Evolutionary conservation across 2,329 filamentous ascomycete genomes (phyloP).

Genomic region (Tolypocladium ovalisporum): DNA sequence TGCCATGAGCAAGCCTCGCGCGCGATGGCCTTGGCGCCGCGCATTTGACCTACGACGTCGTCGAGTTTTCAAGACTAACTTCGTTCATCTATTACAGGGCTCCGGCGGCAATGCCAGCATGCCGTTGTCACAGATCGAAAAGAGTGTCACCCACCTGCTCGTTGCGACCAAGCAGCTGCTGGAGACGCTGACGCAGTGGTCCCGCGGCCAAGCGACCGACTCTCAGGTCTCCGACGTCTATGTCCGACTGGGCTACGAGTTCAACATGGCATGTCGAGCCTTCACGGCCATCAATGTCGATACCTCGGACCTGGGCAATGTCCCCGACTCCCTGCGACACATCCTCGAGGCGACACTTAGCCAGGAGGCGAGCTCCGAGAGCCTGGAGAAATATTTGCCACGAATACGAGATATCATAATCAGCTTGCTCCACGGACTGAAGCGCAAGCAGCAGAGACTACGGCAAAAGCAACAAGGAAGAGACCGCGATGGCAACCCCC

Average conservation of each 20-base stretch:
- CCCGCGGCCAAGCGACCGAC: conserved; percentile 81
- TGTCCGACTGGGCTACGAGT: conserved; percentile 93
- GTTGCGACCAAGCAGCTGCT: conserved; percentile 97
- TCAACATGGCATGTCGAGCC: conserved; percentile 95
- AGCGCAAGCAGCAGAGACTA: conserved; percentile 91
- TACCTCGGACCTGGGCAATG: conserved; percentile 85
- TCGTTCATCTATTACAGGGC: conserved; percentile 14
- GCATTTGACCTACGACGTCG: neutral
- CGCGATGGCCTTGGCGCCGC: conserved; percentile 1
- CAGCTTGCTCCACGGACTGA: conserved; percentile 87
- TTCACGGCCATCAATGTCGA: conserved; percentile 97
- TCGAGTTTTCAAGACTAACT: neutral
- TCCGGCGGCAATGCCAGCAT: conserved; percentile 56
- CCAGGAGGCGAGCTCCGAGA: conserved; percentile 89
- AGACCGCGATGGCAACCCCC: conserved; percentile 36
- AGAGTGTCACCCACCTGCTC: conserved; percentile 93
- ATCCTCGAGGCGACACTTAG: conserved; percentile 94
- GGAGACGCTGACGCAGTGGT: conserved; percentile 97
- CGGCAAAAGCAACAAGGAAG: conserved; percentile 47
- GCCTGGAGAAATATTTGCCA: conserved; percentile 85
- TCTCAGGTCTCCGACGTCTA: conserved; percentile 97
- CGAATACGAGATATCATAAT: conserved; percentile 98
- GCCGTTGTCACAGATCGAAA: conserved; percentile 90
- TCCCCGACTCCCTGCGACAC: conserved; percentile 78
- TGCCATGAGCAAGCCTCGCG: neutral